A percentile compares a stretch with the other conserved stretches of the same genome.
Conservation (phyloP, 208 protist species). For the Crithidia bombi region DNA sequence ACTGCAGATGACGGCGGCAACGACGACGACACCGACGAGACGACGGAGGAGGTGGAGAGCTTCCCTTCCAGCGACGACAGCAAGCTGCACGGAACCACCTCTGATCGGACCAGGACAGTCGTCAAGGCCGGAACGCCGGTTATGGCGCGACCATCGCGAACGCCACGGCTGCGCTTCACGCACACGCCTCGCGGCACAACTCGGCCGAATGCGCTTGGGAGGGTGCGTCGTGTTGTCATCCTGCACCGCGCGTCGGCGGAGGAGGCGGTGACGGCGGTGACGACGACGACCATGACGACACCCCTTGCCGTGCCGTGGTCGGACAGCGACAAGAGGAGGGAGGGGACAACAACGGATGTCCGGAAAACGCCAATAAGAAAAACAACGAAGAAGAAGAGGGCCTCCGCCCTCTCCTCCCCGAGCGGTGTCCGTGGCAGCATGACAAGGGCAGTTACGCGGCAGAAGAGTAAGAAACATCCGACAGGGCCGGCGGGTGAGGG, state of each 20-base stretch:
- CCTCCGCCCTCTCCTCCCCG: no score
- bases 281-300: no score
- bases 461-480: background rate
- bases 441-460: background rate
- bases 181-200: conserved; percentile 16
- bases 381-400: background rate
- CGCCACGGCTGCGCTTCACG: conserved; percentile 22
- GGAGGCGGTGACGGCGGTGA: background rate
- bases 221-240: background rate
- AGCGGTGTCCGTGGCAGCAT: no score
- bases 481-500: background rate
- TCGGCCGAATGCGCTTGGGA: background rate
- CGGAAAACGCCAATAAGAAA: background rate
- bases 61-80: background rate
- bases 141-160: background rate
- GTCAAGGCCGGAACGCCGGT: background rate
- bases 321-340: no score
- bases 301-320: no score
- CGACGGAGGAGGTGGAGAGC: conserved; percentile 5
- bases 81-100: background rate
- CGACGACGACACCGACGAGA: background rate
- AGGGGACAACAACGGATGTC: background rate
- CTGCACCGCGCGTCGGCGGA: conserved; percentile 3
- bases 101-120: background rate
- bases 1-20: background rate